Base-by-base conservation (phyloP, 768 basidiomycete species). In the Lactifluus piperatus region DNA sequence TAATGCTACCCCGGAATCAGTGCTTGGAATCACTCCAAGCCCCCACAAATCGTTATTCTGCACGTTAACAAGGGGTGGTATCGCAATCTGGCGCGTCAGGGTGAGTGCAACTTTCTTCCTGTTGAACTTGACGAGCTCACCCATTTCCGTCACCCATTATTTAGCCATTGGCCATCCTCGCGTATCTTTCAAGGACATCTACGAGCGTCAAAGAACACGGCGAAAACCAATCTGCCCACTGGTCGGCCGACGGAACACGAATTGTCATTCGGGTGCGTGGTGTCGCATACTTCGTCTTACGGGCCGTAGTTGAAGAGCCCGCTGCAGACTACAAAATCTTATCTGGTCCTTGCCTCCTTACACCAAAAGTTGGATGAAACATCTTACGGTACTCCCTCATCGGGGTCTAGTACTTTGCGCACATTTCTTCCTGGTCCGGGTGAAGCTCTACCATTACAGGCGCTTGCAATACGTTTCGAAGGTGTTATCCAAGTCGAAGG, bases 401-500 rank as follows among this genome's bases (percentile, higher is more conserved):
- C 83, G 51, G 77, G 81, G 22, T 66, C 77, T 26, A 71, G 69
- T 63, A 76, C 83, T 36, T 83, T 83, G 66, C 79, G 83, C 29
- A 84, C 80, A 67, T 90, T 92, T 69, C 72, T 88, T 22, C 76
- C 86, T 22, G 89, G 91, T 39, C 81, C 91, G 11, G 90, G 91
- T n/a, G 90, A 91, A 72, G 87, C 80, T 5, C 70, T 84, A 3
- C 80, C 82, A 0, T 73, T 92, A 34, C 85, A 86, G 54, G 78
- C 82, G n/a, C 71, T 90, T 37, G 76, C 75, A 49, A 75, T 92
- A 53, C 79, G 82, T 37, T 82, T 94, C 54, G 90, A 92, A 68
- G 91, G 91, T 1, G 88, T 93, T 30, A 79, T 93, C 57, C 81
- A 82, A 11, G 80, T 89, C 10, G 88, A 93, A 57, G 90, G 91